These are phyloP conservation scores for Elongisporangium undulatum DNA, from an alignment of 352 stramenopile species.

Conservation along the genomic window DNA sequence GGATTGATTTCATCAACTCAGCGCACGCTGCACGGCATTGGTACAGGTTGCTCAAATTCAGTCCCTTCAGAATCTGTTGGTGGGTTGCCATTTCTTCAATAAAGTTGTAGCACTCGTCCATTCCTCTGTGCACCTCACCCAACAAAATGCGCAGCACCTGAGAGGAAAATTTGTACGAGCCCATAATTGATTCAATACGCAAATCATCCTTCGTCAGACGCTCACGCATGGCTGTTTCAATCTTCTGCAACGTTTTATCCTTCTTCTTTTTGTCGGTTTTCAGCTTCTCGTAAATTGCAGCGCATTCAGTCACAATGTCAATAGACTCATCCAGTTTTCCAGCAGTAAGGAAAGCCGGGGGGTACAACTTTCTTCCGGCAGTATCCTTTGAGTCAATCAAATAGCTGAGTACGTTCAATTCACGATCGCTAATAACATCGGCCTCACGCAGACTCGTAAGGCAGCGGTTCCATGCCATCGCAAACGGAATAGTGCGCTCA, in stretches of 20 bases:
- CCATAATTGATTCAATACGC: conserved; percentile 76
- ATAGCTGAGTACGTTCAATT: conserved; percentile 82
- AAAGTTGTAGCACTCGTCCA: conserved; percentile 81
- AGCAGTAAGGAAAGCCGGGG: conserved; percentile 74
- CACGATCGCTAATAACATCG: conserved; percentile 76
- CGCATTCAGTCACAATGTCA: conserved; percentile 81
- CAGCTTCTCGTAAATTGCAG: conserved; percentile 73
- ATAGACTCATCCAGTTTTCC: conserved; percentile 82
- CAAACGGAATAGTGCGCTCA: conserved; percentile 79
- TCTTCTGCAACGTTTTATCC: conserved; percentile 81
- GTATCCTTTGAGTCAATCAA: conserved; percentile 77
- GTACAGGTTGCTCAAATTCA: conserved; percentile 76
- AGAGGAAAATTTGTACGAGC: conserved; percentile 85
- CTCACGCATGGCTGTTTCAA: conserved; percentile 78
- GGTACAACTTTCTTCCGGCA: conserved; percentile 66
- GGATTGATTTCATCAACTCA: conserved; percentile 80
- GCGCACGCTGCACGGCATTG: conserved; percentile 54
- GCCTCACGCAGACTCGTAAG: conserved; percentile 67
- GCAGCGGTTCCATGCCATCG: conserved; percentile 83
- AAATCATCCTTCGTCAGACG: conserved; percentile 79
- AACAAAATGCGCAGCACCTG: conserved; percentile 74
- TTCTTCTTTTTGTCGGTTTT: conserved; percentile 87
- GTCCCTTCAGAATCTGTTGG: conserved; percentile 67
- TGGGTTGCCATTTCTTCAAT: conserved; percentile 77
- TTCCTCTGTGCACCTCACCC: conserved; percentile 79